Evolutionary conservation across 805 yeast species (phyloP), one percentile per base, ranked within the genome.

Genomic region (Brettanomyces nanus): DNA sequence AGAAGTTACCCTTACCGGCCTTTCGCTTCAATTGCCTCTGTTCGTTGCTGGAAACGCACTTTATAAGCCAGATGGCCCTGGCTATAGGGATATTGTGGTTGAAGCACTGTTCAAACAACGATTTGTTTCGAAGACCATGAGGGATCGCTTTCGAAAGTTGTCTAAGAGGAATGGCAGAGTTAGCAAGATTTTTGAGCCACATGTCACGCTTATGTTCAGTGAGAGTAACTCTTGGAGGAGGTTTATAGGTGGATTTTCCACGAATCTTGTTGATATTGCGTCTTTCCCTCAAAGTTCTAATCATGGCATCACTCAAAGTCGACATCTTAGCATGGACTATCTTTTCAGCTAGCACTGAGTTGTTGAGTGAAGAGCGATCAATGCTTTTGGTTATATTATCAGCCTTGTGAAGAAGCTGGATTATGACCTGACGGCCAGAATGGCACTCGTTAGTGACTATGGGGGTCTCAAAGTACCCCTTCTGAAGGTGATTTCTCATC

Each of bases 31-130:
- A 49, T 13, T 75, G 75, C 20, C 83, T 57, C 25, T 77, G 65
- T 48, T 86, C 95, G 45, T 87, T 83, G 10, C 84, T 78, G 19
- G 89, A 78, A 3, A 89, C 85, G 57, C 96, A 85, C 45, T 85
- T 76, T 3, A 90, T 82, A 42, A 92, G 71, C 98, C 98, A 90
- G 2, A 90, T 58, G 0, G 96, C 95, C 42, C 97, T 65, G n/a
- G 72, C 54, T 2, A 82, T 62, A 0, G 97, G 96, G 0, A 90
- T 78, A 25, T 63, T 62, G 51, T 80, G 78, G 19, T 62, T 51
- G 42, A 81, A 71, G 45, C 94, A 71, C 43, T 80, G 84, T 45
- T 87, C 96, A 3, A 90, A 54, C 15, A 90, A 63, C 1, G 71
- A 68, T 46, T 76, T 75, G 53, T 85, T 83, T 45, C 89, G 67